Percentiles rank a stretch among this genome's conserved stretches.
Conservation (phyloP, 78 protist genomes). For the Diacronema lutheri region DNA sequence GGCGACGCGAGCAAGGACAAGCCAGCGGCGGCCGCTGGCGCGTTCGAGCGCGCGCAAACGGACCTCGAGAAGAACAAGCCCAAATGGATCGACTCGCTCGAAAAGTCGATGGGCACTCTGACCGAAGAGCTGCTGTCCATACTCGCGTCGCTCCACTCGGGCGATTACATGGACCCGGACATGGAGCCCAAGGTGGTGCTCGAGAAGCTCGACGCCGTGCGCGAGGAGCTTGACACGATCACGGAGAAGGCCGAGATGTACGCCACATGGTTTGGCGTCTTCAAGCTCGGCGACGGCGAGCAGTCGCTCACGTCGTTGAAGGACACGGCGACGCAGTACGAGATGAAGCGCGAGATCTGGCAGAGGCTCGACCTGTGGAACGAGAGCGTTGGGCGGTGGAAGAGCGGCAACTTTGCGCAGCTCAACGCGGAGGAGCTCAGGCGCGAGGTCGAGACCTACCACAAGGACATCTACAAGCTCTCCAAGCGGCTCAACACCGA, state of each 20-base stretch:
- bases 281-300: background rate
- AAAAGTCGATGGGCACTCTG: background rate
- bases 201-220: background rate
- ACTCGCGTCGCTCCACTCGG: background rate
- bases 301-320: background rate
- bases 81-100: background rate
- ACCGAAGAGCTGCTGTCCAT: constrained; percentile 16
- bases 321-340: constrained; percentile 14
- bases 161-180: constrained; percentile 1
- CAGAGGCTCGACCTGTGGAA: constrained; percentile 26
- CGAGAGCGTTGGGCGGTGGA: background rate
- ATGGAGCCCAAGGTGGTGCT: background rate
- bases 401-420: background rate
- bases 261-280: background rate
- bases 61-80: background rate
- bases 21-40: background rate
- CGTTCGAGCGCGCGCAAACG: background rate
- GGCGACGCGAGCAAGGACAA: constrained; percentile 25
- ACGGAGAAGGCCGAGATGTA: background rate
- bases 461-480: constrained; percentile 21
- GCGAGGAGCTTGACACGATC: background rate
- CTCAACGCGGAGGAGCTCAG: constrained; percentile 19
- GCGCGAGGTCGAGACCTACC: background rate
- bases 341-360: constrained; percentile 35
- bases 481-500: background rate